Evolutionary conservation across 768 basidiomycete genomes (phyloP), one percentile per base, ranked within the genome.

Genomic region (Phanerochaete sordida): DNA sequence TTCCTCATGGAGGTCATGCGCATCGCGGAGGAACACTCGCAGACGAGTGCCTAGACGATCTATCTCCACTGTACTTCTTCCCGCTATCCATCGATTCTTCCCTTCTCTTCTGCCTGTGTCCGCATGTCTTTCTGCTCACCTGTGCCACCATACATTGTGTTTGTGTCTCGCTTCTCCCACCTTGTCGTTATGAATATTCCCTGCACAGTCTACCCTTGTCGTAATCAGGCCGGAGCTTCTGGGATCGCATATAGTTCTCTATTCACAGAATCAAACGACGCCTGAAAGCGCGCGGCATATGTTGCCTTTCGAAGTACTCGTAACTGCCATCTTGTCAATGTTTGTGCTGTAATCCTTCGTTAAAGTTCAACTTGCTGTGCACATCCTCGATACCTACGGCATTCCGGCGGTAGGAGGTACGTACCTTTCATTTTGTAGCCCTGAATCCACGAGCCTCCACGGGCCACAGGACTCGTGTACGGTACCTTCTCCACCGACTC

Each of bases 1-100:
- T 68, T 86, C 56, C 79, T 93, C 58, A 93, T 93, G 89, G 91
- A 94, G 68, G 83, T 92, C 60, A 91, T 93, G 89, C 78, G 81
- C 54, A 77, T 82, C 68, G 90, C 90, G 28, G 87, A 88, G 30
- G 61, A 62, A 33, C 61, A 28, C 26, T 53, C 56, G 49, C 49
- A 51, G 28, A 31, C 39, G 11, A 43, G 8, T 43, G 39, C 39
- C 19, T 43, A 19, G 19, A 16, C 19, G 39, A 19, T 43, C 19
- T 13, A 19, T n/a, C 7, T 19, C 19, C 39, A 43, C 39, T 43
- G 39, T 19, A 43, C 19, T 43, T 43, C 39, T 43, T 35, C 33
- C 6, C 13, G 33, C 19, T 11, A 6, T 12, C 19, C 19, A n/a
- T n/a, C n/a, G n/a, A 9, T 19, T 19, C 39, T 19, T 43, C 8